These are phyloP conservation scores for Penicillium dipodomyicola DNA, from an alignment of 495 filamentous ascomycete species.

Conservation along the genomic window DNA sequence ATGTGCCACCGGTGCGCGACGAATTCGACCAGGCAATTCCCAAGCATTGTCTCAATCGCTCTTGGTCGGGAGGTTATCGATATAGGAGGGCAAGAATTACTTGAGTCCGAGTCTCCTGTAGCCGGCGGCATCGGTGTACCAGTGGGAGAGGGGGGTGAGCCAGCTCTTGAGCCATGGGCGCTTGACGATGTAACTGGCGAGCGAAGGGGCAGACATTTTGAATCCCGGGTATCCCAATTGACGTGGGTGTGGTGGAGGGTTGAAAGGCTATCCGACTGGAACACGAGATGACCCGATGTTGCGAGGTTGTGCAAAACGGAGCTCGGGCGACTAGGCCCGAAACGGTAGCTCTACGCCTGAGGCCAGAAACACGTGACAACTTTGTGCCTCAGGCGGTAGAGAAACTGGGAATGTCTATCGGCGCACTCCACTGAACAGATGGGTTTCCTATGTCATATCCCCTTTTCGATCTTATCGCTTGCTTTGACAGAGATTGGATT, in stretches of 20 bases:
- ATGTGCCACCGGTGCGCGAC: not conserved
- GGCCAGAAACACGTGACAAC: conserved; percentile 15
- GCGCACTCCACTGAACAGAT: conserved; percentile 33
- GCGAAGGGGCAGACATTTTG: conserved; percentile 70
- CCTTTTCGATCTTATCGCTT: conserved; percentile 11
- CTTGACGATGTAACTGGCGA: conserved; percentile 69
- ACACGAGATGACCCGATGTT: conserved; percentile 46
- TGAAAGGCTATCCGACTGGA: conserved; percentile 39
- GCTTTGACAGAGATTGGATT: conserved; percentile 17
- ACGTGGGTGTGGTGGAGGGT: conserved; percentile 28
- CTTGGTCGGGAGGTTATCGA: conserved; percentile 13
- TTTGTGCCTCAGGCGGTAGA: conserved; percentile 31
- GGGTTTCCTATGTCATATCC: conserved; percentile 23
- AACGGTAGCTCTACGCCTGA: conserved; percentile 17
- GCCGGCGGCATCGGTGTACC: conserved; percentile 82
- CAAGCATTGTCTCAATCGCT: conserved; percentile 13
- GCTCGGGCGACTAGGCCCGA: conserved; percentile 30
- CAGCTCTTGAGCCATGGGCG: conserved; percentile 79
- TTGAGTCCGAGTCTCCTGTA: conserved; percentile 90
- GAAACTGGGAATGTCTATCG: conserved; percentile 21
- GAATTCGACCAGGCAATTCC: conserved; percentile 2
- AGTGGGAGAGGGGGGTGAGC: conserved; percentile 74
- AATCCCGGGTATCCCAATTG: conserved; percentile 38
- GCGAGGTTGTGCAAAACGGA: conserved; percentile 51
- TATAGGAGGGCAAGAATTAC: conserved; percentile 50